These are phyloP conservation scores for Coleophoma cylindrospora DNA, from an alignment of 2,329 filamentous ascomycete genomes.

Conservation along the genomic window DNA sequence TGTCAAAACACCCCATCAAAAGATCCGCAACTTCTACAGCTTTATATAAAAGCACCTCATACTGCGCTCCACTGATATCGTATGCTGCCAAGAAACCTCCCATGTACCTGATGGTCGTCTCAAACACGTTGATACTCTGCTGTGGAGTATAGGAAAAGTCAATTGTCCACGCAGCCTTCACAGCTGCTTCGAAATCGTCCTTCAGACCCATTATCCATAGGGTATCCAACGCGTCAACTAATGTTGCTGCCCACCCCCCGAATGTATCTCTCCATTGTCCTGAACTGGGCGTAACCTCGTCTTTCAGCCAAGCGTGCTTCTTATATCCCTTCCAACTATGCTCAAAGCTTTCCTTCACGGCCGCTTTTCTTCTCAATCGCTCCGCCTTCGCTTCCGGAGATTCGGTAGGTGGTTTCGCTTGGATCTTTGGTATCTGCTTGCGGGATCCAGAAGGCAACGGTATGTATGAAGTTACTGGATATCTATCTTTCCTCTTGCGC, in stretches of 20 bases:
- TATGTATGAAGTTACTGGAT: conserved; percentile 20
- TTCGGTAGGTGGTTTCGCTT: conserved; percentile 17
- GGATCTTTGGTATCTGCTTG: conserved; percentile 20
- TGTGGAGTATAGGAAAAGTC: conserved; percentile 67
- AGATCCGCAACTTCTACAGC: conserved; percentile 68
- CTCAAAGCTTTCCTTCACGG: conserved; percentile 23
- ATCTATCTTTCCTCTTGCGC: conserved; percentile 20
- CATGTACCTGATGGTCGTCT: conserved; percentile 87
- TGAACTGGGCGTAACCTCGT: conserved; percentile 74
- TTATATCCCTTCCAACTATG: conserved; percentile 76
- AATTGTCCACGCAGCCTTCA: conserved; percentile 62
- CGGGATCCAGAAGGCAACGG: conserved; percentile 20
- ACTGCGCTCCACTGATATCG: conserved; percentile 70
- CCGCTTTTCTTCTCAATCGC: conserved; percentile 15
- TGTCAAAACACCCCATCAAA: conserved; percentile 70
- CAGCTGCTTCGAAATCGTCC: conserved; percentile 74
- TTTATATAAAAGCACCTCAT: conserved; percentile 63
- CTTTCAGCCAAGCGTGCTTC: conserved; percentile 74
- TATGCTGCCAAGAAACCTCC: conserved; percentile 84
- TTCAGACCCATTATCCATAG: conserved; percentile 82
- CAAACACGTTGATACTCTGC: conserved; percentile 55
- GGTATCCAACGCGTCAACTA: conserved; percentile 79
- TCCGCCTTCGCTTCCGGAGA: conserved; percentile 13
- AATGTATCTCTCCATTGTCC: conserved; percentile 72
- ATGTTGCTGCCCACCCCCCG: conserved; percentile 83